Conservation (phyloP, 2,329 filamentous ascomycete genomes). For the Huntiella bhutanensis region DNA sequence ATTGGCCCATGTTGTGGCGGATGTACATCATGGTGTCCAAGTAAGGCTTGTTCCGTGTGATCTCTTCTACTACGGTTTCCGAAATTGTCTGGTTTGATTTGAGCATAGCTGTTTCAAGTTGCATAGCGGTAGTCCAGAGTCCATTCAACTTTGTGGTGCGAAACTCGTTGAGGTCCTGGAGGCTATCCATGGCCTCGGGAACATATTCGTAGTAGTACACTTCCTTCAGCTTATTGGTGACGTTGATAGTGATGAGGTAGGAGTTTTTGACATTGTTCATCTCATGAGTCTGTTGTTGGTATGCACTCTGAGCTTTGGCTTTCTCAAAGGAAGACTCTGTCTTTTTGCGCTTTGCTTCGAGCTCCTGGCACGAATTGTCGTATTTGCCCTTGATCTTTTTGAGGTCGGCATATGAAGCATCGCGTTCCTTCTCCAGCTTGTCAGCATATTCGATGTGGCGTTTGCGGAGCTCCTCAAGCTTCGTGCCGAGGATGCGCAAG, state of each 20-base stretch:
- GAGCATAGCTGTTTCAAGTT: conserved; percentile 64
- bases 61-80: conserved; percentile 57
- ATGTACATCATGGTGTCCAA: conserved; percentile 98
- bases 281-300: conserved; percentile 78
- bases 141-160: conserved; percentile 66
- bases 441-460: conserved; percentile 73
- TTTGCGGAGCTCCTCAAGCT: conserved; percentile 85
- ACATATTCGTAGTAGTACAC: conserved; percentile 95
- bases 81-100: conserved; percentile 54
- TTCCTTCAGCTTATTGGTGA: conserved; percentile 95
- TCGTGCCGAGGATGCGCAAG: conserved; percentile 50
- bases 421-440: conserved; percentile 78
- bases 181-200: conserved; percentile 76
- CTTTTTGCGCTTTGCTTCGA: conserved; percentile 89
- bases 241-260: conserved; percentile 90
- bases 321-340: conserved; percentile 89
- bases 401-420: conserved; percentile 64
- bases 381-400: conserved; percentile 88
- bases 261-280: conserved; percentile 98
- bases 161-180: conserved; percentile 88
- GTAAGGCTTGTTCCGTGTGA: conserved; percentile 68
- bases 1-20: conserved; percentile 66
- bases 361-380: conserved; percentile 79
- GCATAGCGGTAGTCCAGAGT: conserved; percentile 64
- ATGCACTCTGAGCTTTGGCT: conserved; percentile 73